These are phyloP conservation scores for Dalbergia cochinchinensis DNA, from an alignment of 306 rosid species.

Conservation along the genomic window DNA sequence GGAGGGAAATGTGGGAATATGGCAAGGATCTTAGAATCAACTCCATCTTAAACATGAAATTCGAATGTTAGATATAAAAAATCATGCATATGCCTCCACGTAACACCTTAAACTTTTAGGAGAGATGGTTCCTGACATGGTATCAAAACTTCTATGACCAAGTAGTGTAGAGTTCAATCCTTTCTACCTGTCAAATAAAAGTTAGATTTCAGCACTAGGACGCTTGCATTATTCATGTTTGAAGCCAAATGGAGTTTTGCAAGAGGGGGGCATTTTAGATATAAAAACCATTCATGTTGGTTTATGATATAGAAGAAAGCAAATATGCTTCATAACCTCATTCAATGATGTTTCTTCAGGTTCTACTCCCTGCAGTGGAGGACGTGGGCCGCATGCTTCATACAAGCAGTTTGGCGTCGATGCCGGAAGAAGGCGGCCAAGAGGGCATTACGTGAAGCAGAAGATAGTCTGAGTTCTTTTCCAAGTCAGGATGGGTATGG, in stretches of 20 bases:
- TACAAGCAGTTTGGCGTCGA: slow-evolving; percentile 85
- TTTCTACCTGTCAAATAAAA: too few relatives aligned
- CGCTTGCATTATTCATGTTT: too few relatives aligned
- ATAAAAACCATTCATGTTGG: too few relatives aligned
- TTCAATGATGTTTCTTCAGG: slow-evolving; percentile 34
- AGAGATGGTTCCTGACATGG: too few relatives aligned
- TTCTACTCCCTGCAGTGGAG: slow-evolving; percentile 74
- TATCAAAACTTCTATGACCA: too few relatives aligned
- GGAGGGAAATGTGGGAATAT: not conserved
- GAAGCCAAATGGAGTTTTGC: too few relatives aligned
- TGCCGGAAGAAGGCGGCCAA: slow-evolving; percentile 55
- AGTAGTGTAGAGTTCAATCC: too few relatives aligned
- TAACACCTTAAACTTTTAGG: too few relatives aligned
- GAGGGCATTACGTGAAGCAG: slow-evolving; percentile 57
- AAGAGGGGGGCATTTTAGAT: too few relatives aligned
- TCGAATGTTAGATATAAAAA: too few relatives aligned
- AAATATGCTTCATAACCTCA: not conserved
- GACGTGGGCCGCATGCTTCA: slow-evolving; percentile 75
- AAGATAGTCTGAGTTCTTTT: slow-evolving; percentile 30
- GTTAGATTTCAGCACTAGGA: too few relatives aligned
- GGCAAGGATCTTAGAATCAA: not conserved
- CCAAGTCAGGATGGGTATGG: slow-evolving; percentile 40
- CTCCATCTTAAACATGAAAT: not conserved
- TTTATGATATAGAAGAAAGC: not conserved
- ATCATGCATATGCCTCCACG: too few relatives aligned